Evolutionary conservation across 352 stramenopile genomes (phyloP).

Genomic region (Hyaloperonospora arabidopsidis): DNA sequence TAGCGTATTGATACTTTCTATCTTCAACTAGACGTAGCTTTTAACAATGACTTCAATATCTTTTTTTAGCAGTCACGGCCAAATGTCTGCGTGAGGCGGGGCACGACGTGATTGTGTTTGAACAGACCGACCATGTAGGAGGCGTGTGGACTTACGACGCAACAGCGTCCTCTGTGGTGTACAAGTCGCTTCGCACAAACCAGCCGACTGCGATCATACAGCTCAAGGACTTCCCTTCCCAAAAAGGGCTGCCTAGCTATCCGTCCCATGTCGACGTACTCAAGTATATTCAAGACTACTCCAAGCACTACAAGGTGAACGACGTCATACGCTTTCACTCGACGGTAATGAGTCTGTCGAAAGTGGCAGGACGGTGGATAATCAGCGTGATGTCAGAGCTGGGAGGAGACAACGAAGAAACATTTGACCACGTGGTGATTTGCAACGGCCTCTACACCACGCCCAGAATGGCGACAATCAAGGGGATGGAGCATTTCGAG

Average conservation of each 20-base stretch:
- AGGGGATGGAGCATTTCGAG: slow-evolving; percentile 45
- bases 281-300: slow-evolving; percentile 64
- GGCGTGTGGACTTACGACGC: slow-evolving; percentile 79
- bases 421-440: slow-evolving; percentile 64
- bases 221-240: slow-evolving; percentile 57
- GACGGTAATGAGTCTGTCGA: slow-evolving; percentile 42
- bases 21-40: not conserved
- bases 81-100: slow-evolving; percentile 57
- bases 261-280: slow-evolving; percentile 56
- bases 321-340: slow-evolving; percentile 44
- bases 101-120: slow-evolving; percentile 64
- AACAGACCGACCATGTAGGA: slow-evolving; percentile 48
- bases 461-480: slow-evolving; percentile 39
- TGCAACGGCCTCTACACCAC: slow-evolving; percentile 75
- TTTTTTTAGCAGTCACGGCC: slow-evolving; percentile 43
- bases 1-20: not conserved
- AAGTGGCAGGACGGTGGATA: slow-evolving; percentile 29
- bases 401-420: slow-evolving; percentile 46
- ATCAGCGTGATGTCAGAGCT: slow-evolving; percentile 33
- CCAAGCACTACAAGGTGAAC: slow-evolving; percentile 42
- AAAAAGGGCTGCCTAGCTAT: slow-evolving; percentile 44
- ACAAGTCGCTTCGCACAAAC: slow-evolving; percentile 80
- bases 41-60: too few species aligned
- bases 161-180: slow-evolving; percentile 43
- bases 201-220: slow-evolving; percentile 76